Evolutionary conservation across 305 asterid species (phyloP).

Genomic region (Salvia sclarea): DNA sequence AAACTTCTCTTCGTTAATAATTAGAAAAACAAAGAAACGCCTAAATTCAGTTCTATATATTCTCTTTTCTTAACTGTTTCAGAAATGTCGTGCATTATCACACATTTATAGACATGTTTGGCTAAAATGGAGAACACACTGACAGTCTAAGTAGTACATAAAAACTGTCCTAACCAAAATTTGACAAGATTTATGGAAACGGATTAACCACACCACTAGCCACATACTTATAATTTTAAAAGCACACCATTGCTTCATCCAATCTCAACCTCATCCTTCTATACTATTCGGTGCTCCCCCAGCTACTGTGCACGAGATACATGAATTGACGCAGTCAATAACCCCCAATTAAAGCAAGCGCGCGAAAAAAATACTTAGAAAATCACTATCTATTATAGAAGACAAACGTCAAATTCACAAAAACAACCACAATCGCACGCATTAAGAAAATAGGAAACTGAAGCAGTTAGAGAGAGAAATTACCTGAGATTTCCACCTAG

Average conservation of each 20-base stretch:
- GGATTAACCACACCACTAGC: constrained; percentile 5
- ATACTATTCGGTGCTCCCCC: constrained; percentile 19
- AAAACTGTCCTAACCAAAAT: neutral
- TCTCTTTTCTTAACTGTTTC: neutral
- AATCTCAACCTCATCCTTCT: constrained; percentile 10
- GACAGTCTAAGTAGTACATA: neutral
- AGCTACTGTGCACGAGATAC: neutral
- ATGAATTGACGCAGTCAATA: neutral
- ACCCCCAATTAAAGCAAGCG: constrained; percentile 18
- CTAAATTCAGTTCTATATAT: neutral
- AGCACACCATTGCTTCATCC: neutral
- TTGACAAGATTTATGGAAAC: constrained; percentile 4
- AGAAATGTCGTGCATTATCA: neutral
- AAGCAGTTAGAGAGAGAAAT: neutral
- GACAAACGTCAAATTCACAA: neutral
- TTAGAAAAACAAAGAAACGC: neutral
- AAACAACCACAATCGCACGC: constrained; percentile 7
- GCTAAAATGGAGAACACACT: constrained; percentile 1
- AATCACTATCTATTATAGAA: neutral
- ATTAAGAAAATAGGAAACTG: neutral
- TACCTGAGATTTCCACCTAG: constrained; percentile 28
- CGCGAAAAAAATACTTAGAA: constrained; percentile 10
- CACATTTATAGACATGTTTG: neutral
- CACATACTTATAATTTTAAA: neutral
- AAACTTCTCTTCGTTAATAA: neutral